A percentile compares a stretch with the other conserved stretches of the same genome.
Evolutionary conservation across 2,329 filamentous ascomycete species (phyloP).

Genomic region (Aspergillus sp.): DNA sequence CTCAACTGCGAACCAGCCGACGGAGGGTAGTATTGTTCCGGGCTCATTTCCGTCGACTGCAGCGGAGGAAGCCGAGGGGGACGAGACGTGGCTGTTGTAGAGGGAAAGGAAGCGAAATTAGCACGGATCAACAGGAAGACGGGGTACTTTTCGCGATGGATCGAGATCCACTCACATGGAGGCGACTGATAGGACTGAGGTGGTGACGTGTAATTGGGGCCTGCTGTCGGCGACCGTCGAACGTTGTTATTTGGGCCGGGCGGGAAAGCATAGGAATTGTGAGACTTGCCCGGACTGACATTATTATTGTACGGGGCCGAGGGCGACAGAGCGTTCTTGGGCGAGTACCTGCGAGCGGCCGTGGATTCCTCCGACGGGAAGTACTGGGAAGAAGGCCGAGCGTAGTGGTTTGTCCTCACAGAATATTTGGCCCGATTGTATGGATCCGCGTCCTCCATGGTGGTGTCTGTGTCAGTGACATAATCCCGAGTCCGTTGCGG

Average conservation of each 20-base stretch:
- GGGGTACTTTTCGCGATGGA: neutral
- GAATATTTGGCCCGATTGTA: constrained; percentile 83
- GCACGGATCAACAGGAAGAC: too few species aligned
- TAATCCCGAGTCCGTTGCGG: constrained; percentile 56
- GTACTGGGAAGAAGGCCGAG: constrained; percentile 64
- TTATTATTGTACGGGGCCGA: constrained; percentile 70
- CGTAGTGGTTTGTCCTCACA: constrained; percentile 65
- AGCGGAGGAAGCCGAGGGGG: constrained; percentile 68
- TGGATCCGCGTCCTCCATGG: constrained; percentile 84
- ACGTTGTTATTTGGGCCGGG: constrained; percentile 41
- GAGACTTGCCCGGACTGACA: constrained; percentile 51
- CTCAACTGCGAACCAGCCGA: constrained; percentile 65
- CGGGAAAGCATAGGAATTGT: constrained; percentile 48
- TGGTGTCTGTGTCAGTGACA: constrained; percentile 61
- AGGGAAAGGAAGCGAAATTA: neutral
- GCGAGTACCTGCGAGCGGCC: constrained; percentile 86
- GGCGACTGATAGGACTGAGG: constrained; percentile 53
- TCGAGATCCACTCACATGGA: constrained; percentile 34
- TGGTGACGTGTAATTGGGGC: constrained; percentile 49
- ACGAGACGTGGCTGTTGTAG: constrained; percentile 37
- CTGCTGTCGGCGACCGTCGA: constrained; percentile 73
- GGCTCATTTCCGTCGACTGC: constrained; percentile 52
- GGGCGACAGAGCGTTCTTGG: constrained; percentile 83
- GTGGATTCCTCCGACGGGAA: constrained; percentile 66
- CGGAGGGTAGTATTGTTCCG: constrained; percentile 61